These are phyloP conservation scores for Saturnispora hagleri DNA, from an alignment of 805 yeast species.

Conservation along the genomic window DNA sequence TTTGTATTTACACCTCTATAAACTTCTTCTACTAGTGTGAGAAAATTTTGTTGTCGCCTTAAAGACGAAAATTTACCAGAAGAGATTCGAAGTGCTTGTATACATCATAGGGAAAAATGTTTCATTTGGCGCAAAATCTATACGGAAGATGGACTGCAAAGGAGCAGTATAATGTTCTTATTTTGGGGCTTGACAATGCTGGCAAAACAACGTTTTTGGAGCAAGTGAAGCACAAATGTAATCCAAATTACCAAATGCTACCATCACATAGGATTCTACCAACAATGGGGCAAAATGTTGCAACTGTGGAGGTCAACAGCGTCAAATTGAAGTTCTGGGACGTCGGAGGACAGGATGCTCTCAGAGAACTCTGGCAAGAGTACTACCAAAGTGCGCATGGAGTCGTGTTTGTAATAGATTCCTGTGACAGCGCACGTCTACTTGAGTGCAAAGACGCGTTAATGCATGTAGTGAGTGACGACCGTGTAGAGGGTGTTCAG, in stretches of 20 bases:
- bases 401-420: conserved; percentile 84
- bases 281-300: conserved; percentile 89
- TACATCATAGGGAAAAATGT: conserved; percentile 35
- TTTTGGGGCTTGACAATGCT: conserved; percentile 89
- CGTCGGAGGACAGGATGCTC: conserved; percentile 87
- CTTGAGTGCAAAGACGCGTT: conserved; percentile 73
- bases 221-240: conserved; percentile 46
- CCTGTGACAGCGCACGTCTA: conserved; percentile 74
- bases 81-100: background rate
- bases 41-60: background rate
- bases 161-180: conserved; percentile 68
- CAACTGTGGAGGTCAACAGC: conserved; percentile 30
- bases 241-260: conserved; percentile 28
- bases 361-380: conserved; percentile 78
- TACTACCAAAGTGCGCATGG: conserved; percentile 86
- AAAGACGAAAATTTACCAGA: background rate
- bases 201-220: conserved; percentile 85
- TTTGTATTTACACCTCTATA: conserved; percentile 11
- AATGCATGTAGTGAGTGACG: conserved; percentile 47
- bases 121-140: conserved; percentile 55
- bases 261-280: conserved; percentile 67
- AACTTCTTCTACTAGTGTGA: background rate
- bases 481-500: conserved; percentile 69
- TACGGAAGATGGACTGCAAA: conserved; percentile 48
- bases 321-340: conserved; percentile 78